Conservation (phyloP, 2,329 filamentous ascomycete species). For the Aspergillus unguis region DNA sequence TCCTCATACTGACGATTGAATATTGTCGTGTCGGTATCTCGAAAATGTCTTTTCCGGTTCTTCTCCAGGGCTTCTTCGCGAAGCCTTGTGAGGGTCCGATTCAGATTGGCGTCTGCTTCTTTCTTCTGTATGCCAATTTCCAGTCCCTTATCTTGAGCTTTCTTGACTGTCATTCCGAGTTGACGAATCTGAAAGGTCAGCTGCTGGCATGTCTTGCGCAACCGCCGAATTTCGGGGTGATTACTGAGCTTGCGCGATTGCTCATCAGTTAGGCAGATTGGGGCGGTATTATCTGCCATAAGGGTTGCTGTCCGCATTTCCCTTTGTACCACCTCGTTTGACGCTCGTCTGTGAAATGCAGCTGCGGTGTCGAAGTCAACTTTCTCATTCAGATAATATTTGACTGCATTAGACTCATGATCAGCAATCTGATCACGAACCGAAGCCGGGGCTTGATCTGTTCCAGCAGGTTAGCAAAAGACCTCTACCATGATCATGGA, state of each 20-base stretch:
- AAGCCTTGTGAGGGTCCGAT: neutral
- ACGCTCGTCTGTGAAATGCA: conserved; percentile 15
- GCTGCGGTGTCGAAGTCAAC: conserved; percentile 18
- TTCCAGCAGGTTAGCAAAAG: conserved; percentile 9
- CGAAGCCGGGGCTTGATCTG: conserved; percentile 16
- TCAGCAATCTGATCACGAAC: conserved; percentile 21
- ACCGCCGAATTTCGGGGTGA: conserved; percentile 1
- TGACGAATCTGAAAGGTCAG: conserved; percentile 9
- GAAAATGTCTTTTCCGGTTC: conserved; percentile 20
- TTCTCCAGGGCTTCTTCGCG: conserved; percentile 10
- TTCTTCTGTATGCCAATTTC: conserved; percentile 13
- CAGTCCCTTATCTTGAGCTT: neutral
- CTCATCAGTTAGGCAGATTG: conserved; percentile 13
- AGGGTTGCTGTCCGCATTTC: conserved; percentile 12
- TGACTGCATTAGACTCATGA: conserved; percentile 20
- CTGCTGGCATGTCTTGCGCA: conserved; percentile 5
- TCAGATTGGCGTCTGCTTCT: conserved; percentile 7
- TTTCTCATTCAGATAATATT: conserved; percentile 22
- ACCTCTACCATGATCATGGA: neutral
- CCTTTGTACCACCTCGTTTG: conserved; percentile 17
- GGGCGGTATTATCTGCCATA: conserved; percentile 15
- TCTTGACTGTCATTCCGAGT: conserved; percentile 9
- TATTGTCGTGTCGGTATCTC: conserved; percentile 18
- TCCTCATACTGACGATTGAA: conserved; percentile 19
- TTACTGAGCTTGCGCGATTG: conserved; percentile 4